Conservation (phyloP, 495 filamentous ascomycete genomes). For the Hamigera avellanea region DNA sequence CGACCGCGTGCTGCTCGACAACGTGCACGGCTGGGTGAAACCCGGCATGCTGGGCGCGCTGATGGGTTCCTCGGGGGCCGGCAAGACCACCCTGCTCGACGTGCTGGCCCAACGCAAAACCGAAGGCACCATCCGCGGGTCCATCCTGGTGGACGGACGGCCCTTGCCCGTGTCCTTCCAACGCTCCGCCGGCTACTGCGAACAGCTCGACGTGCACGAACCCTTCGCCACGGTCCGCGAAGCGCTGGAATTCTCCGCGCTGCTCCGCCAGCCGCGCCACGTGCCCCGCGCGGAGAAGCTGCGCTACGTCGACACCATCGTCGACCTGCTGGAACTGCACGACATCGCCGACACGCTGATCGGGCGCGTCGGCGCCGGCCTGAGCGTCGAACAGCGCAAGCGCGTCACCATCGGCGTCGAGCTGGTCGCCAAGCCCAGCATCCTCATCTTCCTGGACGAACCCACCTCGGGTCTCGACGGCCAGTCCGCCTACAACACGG, state of each 20-base stretch:
- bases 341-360: conserved; percentile 43
- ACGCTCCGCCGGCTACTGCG: conserved; percentile 48
- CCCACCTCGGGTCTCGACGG: conserved; percentile 64
- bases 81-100: conserved; percentile 51
- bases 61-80: conserved; percentile 54
- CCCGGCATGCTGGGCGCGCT: conserved; percentile 70
- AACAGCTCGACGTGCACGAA: conserved; percentile 52
- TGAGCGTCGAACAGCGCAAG: conserved; percentile 52
- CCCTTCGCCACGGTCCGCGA: conserved; percentile 50
- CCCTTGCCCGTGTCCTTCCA: conserved; percentile 74
- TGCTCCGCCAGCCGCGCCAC: conserved; percentile 42
- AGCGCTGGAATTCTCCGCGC: conserved; percentile 46
- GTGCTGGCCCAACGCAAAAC: conserved; percentile 57
- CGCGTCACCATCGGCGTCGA: conserved; percentile 59
- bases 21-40: conserved; percentile 85
- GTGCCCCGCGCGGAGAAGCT: conserved; percentile 43
- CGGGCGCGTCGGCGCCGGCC: conserved; percentile 38
- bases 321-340: conserved; percentile 46
- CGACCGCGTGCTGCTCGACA: conserved; percentile 48
- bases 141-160: conserved; percentile 74
- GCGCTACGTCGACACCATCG: conserved; percentile 47
- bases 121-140: conserved; percentile 77
- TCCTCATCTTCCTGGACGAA: conserved; percentile 67
- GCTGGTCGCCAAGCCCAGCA: conserved; percentile 51
- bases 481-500: conserved; percentile 51